Evolutionary conservation across 2,329 filamentous ascomycete species (phyloP).

Genomic region (Beauveria medogensis): DNA sequence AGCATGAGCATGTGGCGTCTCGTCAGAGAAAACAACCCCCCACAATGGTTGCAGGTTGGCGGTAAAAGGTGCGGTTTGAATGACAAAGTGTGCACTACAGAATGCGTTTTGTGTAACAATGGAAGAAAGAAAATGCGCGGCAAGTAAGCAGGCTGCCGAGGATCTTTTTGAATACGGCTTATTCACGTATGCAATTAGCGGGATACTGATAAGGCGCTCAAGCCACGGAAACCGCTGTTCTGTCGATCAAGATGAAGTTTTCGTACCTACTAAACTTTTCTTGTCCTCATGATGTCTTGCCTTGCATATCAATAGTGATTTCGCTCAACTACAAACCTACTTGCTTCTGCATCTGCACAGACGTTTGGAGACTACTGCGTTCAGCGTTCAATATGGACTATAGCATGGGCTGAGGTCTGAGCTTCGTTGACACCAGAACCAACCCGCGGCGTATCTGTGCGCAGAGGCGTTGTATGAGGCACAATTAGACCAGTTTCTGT

Average conservation of each 20-base stretch:
- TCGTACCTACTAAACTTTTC: not conserved
- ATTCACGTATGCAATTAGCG: slow-evolving; percentile 6
- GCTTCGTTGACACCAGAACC: too few relatives aligned
- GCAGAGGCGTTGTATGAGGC: too few relatives aligned
- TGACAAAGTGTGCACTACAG: not conserved
- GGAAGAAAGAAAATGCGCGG: not conserved
- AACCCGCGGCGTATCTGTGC: too few relatives aligned
- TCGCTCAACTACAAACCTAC: too few relatives aligned
- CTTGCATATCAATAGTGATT: too few relatives aligned
- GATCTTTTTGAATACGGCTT: not conserved
- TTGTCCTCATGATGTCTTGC: not conserved
- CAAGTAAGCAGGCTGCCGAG: not conserved
- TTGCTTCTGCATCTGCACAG: too few relatives aligned
- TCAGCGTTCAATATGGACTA: too few relatives aligned
- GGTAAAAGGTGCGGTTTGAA: not conserved
- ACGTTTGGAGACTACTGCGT: too few relatives aligned
- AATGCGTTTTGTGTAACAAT: not conserved
- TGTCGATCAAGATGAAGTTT: not conserved
- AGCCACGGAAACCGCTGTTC: not conserved
- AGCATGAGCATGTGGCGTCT: not conserved
- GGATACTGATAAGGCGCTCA: not conserved
- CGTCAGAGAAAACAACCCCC: not conserved
- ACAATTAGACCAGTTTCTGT: not conserved
- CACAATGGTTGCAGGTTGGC: not conserved
- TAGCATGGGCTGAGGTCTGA: too few relatives aligned